These are phyloP conservation scores for Zarea fungicola DNA, from an alignment of 2,329 filamentous ascomycete genomes.

Conservation along the genomic window DNA sequence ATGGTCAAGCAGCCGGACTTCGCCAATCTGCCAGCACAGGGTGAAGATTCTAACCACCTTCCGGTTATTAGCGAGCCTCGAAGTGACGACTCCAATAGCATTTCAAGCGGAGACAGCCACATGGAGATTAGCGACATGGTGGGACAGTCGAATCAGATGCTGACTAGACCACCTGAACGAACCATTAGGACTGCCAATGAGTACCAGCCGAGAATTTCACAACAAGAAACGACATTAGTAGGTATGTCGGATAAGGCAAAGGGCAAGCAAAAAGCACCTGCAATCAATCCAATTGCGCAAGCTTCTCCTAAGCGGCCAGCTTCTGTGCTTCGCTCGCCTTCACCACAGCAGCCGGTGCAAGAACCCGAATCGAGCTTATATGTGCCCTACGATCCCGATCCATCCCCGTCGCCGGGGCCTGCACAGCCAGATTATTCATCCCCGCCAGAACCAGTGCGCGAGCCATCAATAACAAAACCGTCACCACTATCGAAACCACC, in stretches of 20 bases:
- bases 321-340: background rate
- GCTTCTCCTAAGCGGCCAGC: background rate
- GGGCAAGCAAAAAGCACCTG: slow-evolving; percentile 14
- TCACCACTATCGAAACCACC: background rate
- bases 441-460: background rate
- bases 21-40: slow-evolving; percentile 32
- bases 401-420: background rate
- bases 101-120: slow-evolving; percentile 25
- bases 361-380: slow-evolving; percentile 16
- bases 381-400: slow-evolving; percentile 9
- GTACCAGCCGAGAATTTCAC: background rate
- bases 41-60: background rate
- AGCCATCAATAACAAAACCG: background rate
- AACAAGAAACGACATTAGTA: no score
- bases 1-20: slow-evolving; percentile 51
- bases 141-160: slow-evolving; percentile 32
- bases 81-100: slow-evolving; percentile 16
- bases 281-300: background rate
- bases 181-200: slow-evolving; percentile 14
- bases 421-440: background rate
- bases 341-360: background rate
- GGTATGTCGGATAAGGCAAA: slow-evolving; percentile 15
- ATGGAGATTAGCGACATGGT: slow-evolving; percentile 23
- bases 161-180: slow-evolving; percentile 23
- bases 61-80: slow-evolving; percentile 23